These are phyloP conservation scores for Euryodendron excelsum DNA, from an alignment of 148 eudicot genomes.

Conservation along the genomic window DNA sequence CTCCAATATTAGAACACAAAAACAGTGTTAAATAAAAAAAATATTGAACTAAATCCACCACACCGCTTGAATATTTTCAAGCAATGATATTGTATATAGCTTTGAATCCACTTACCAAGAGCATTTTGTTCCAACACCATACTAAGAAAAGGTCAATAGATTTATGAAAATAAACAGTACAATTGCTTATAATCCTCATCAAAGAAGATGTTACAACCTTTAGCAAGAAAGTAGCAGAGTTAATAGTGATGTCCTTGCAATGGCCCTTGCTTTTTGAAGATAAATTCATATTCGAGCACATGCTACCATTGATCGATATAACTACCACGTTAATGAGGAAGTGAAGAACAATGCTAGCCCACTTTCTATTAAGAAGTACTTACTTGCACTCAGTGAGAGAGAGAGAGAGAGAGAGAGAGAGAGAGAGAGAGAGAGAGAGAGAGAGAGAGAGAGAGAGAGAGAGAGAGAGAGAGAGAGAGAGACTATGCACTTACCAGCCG, in stretches of 20 bases:
- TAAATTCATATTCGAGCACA: conserved; percentile 1
- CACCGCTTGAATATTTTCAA: no score
- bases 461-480: no score
- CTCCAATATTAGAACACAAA: no score
- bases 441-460: no score
- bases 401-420: neutral
- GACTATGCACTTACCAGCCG: no score
- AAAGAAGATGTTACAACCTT: neutral
- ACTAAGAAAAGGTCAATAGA: no score
- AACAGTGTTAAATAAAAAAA: no score
- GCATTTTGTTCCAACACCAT: neutral
- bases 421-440: no score
- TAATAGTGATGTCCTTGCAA: conserved; percentile 2
- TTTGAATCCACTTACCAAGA: conserved; percentile 11
- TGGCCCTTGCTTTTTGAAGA: neutral
- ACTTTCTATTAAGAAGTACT: conserved; percentile 10
- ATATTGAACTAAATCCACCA: no score
- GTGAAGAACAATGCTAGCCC: conserved; percentile 3
- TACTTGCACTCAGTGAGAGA: neutral
- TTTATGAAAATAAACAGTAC: no score
- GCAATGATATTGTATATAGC: conserved; percentile 9
- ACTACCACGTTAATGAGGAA: conserved; percentile 12
- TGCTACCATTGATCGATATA: neutral
- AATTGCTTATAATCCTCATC: no score
- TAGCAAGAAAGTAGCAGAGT: conserved; percentile 12